A percentile compares a stretch with the other conserved stretches of the same genome.
Evolutionary conservation across 2,329 filamentous ascomycete genomes (phyloP).

Genomic region (Huntiella bhutanensis): DNA sequence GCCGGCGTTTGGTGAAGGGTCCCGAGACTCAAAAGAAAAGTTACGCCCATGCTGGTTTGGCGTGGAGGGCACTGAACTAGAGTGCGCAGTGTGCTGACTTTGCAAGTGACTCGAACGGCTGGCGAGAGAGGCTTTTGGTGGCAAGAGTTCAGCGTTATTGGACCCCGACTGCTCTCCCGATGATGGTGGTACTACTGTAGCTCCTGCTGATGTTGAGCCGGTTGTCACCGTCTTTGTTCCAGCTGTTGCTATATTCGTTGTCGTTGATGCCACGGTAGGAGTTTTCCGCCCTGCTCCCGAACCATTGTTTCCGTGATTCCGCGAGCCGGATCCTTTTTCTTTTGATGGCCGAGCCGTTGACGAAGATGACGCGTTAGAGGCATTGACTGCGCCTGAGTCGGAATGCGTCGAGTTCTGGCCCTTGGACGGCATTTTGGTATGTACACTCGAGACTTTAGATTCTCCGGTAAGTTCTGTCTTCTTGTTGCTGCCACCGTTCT

Average conservation of each 20-base stretch:
- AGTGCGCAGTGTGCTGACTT: slow-evolving; percentile 29
- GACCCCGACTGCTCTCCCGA: background rate
- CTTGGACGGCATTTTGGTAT: slow-evolving; percentile 9
- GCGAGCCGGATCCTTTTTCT: no score
- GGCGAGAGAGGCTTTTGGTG: slow-evolving; percentile 13
- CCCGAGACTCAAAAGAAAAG: slow-evolving; percentile 58
- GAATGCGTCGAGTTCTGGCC: slow-evolving; percentile 2
- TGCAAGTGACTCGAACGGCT: slow-evolving; percentile 13
- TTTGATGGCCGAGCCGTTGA: background rate
- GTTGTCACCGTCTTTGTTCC: background rate
- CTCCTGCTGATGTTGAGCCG: background rate
- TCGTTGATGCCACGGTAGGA: background rate
- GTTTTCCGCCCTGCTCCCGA: background rate
- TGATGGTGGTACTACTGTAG: slow-evolving; percentile 16
- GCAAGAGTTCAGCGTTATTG: slow-evolving; percentile 18
- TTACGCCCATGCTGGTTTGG: slow-evolving; percentile 76
- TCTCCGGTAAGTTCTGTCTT: background rate
- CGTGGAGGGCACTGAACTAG: slow-evolving; percentile 82
- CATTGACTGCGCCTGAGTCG: slow-evolving; percentile 2
- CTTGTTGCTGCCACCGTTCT: background rate
- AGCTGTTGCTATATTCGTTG: background rate
- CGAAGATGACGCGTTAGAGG: slow-evolving; percentile 1
- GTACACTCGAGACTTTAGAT: slow-evolving; percentile 1
- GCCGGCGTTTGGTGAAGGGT: slow-evolving; percentile 60
- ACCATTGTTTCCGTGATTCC: no score